Percentiles rank a stretch among this genome's conserved stretches.
phyloP scores from a whole-genome alignment of 306 rosid genomes.

The Citrullus mucosospermus region DNA sequence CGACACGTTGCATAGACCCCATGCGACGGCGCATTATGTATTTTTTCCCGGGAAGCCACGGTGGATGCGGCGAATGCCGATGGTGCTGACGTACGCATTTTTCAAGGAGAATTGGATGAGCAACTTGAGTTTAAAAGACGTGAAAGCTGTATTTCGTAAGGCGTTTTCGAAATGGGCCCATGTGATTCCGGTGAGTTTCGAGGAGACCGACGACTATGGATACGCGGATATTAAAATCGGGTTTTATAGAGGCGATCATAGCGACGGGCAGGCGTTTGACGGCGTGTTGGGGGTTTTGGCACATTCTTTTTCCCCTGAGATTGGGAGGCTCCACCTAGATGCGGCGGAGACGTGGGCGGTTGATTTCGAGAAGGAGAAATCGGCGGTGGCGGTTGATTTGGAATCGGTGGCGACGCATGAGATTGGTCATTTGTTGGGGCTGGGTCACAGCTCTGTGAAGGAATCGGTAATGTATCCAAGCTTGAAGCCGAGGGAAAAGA shows the following conservation, averaged over 20 bases:
- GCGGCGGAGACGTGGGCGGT: conserved; percentile 84
- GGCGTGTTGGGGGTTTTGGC: conserved; percentile 75
- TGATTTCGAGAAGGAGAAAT: conserved; percentile 30
- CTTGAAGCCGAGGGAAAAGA: conserved; percentile 56
- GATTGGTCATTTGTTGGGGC: conserved; percentile 77
- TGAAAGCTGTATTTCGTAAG: conserved; percentile 23
- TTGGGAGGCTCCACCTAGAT: conserved; percentile 67
- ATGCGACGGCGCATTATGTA: conserved; percentile 22
- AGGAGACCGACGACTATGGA: conserved; percentile 31
- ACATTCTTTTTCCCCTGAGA: conserved; percentile 74
- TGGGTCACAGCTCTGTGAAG: conserved; percentile 52
- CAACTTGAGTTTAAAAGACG: conserved; percentile 25
- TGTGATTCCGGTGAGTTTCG: conserved; percentile 56
- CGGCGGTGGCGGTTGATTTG: conserved; percentile 65
- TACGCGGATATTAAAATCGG: conserved; percentile 55
- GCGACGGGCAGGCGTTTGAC: conserved; percentile 81
- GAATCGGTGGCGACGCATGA: conserved; percentile 83
- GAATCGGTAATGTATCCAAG: conserved; percentile 81
- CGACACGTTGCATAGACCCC: conserved; percentile 3
- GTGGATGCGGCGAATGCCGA: conserved; percentile 54
- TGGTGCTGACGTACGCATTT: conserved; percentile 51
- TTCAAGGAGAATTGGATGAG: conserved; percentile 27
- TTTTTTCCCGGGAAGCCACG: conserved; percentile 64
- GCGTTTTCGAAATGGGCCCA: conserved; percentile 57
- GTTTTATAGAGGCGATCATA: conserved; percentile 61